phyloP scores from a whole-genome alignment of 305 asterid genomes.

The Fraxinus platypoda region DNA sequence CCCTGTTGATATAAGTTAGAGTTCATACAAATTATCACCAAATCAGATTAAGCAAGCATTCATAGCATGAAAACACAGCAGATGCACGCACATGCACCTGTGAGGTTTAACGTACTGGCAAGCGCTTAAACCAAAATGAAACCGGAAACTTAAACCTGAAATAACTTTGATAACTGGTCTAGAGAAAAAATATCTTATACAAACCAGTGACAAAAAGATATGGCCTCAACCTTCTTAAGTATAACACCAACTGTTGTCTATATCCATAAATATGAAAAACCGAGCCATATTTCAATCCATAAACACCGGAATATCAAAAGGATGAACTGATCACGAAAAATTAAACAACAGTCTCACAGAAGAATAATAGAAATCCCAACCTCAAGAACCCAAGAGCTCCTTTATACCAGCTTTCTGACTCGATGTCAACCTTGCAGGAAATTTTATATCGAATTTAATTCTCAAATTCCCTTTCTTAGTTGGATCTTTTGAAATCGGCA shows the following conservation, averaged over 20 bases:
- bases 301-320: background rate
- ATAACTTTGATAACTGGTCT: background rate
- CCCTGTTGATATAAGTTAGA: background rate
- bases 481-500: slow-evolving; percentile 38
- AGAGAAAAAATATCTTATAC: background rate
- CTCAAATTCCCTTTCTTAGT: slow-evolving; percentile 32
- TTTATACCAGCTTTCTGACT: slow-evolving; percentile 32
- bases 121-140: background rate
- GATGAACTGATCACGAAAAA: background rate
- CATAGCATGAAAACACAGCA: background rate
- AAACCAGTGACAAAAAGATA: background rate
- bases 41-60: background rate
- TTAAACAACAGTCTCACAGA: background rate
- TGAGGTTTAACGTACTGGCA: background rate
- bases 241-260: background rate
- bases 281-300: background rate
- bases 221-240: background rate
- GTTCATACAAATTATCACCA: background rate
- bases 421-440: slow-evolving; percentile 28
- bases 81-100: background rate
- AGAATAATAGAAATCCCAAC: too few species aligned
- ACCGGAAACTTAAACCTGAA: background rate
- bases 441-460: slow-evolving; percentile 35
- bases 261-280: background rate
- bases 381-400: slow-evolving; percentile 29